These are phyloP conservation scores for Lachnellula suecica DNA, from an alignment of 2,329 filamentous ascomycete species.

Conservation along the genomic window DNA sequence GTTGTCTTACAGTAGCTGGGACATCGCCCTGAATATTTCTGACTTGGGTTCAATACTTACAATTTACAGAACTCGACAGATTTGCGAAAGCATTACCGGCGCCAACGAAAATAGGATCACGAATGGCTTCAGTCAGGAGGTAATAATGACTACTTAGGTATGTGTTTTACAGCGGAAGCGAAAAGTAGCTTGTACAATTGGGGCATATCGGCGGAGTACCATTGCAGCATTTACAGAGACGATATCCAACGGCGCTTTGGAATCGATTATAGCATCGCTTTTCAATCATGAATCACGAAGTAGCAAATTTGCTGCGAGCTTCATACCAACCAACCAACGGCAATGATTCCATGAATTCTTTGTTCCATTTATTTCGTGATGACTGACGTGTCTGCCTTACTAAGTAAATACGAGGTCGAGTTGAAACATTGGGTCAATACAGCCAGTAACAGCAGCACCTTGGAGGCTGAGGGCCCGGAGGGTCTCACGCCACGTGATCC, in stretches of 20 bases:
- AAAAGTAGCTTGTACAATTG: not conserved
- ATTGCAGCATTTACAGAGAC: slow-evolving; percentile 3
- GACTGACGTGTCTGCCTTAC: not conserved
- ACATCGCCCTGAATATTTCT: too few relatives aligned
- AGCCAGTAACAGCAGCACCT: not conserved
- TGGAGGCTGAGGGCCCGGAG: not conserved
- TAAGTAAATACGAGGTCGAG: too few relatives aligned
- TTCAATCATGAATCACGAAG: not conserved
- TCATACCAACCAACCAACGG: not conserved
- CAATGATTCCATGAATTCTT: too few relatives aligned
- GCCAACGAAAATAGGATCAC: slow-evolving; percentile 30
- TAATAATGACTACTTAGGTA: slow-evolving; percentile 17
- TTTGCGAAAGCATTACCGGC: slow-evolving; percentile 35
- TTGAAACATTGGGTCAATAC: too few relatives aligned
- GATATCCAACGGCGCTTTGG: slow-evolving; percentile 5
- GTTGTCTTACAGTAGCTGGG: too few relatives aligned
- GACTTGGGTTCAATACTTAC: too few relatives aligned
- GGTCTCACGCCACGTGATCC: not conserved
- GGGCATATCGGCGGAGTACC: not conserved
- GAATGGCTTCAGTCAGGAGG: slow-evolving; percentile 34
- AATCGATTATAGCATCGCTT: not conserved
- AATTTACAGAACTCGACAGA: slow-evolving; percentile 27
- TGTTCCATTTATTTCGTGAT: not conserved
- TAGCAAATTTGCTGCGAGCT: not conserved
- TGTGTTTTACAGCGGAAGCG: not conserved